Evolutionary conservation across 805 yeast genomes (phyloP).

Genomic region (Candida lessepsii): DNA sequence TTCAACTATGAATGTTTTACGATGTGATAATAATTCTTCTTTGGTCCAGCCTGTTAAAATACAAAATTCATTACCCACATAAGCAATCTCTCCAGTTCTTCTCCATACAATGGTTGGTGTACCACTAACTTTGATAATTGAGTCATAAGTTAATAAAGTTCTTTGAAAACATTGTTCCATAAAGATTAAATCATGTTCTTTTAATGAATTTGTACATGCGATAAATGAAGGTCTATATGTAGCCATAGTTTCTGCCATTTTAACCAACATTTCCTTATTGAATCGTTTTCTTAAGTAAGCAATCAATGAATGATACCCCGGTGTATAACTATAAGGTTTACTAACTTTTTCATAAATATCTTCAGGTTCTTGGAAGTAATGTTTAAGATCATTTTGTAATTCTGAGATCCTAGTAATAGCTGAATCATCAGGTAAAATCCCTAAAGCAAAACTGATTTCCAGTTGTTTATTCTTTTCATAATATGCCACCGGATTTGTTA

Average conservation of each 20-base stretch:
- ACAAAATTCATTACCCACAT: slow-evolving; percentile 92
- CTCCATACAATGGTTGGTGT: slow-evolving; percentile 97
- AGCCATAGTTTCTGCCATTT: slow-evolving; percentile 86
- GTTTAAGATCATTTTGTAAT: slow-evolving; percentile 17
- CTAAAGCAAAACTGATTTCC: slow-evolving; percentile 48
- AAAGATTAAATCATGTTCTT: slow-evolving; percentile 88
- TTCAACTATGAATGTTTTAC: slow-evolving; percentile 73
- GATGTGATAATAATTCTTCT: slow-evolving; percentile 59
- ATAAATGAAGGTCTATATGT: slow-evolving; percentile 89
- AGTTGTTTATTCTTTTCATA: slow-evolving; percentile 37
- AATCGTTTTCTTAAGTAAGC: slow-evolving; percentile 72
- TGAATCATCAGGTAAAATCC: slow-evolving; percentile 38
- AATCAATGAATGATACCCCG: slow-evolving; percentile 82
- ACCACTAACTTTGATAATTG: slow-evolving; percentile 78
- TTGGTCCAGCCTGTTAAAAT: slow-evolving; percentile 87
- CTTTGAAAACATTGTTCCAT: slow-evolving; percentile 97
- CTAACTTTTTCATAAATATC: slow-evolving; percentile 76
- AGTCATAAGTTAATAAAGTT: slow-evolving; percentile 83
- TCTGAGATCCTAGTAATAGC: slow-evolving; percentile 20
- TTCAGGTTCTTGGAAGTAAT: slow-evolving; percentile 56
- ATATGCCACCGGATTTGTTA: slow-evolving; percentile 41
- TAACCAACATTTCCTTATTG: slow-evolving; percentile 64
- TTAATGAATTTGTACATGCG: slow-evolving; percentile 84
- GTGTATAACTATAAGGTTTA: slow-evolving; percentile 83
- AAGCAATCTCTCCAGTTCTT: slow-evolving; percentile 91